phyloP scores from a whole-genome alignment of 2,329 filamentous ascomycete genomes.

The Colletotrichum navitas region DNA sequence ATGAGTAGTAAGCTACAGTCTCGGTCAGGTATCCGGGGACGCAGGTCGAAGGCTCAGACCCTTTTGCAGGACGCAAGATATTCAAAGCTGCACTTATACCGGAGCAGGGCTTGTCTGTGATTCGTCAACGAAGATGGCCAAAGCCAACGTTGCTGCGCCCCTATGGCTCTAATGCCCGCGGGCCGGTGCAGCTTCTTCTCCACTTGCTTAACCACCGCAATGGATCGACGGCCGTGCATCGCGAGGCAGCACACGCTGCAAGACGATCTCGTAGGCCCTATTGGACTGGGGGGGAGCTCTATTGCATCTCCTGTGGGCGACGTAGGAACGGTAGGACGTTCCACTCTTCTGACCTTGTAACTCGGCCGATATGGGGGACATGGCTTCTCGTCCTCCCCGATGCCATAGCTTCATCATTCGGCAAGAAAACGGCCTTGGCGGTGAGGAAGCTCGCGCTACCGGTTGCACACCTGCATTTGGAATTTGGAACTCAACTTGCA shows the following conservation, averaged over 20 bases:
- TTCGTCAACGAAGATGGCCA: neutral
- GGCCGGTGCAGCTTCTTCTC: constrained; percentile 1
- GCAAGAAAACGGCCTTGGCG: neutral
- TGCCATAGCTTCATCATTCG: neutral
- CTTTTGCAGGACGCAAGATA: constrained; percentile 5
- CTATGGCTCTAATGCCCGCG: neutral
- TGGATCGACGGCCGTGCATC: constrained; percentile 17
- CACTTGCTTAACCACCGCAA: constrained; percentile 9
- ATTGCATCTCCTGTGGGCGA: no score
- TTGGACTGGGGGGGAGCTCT: no score
- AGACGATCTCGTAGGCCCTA: constrained; percentile 3
- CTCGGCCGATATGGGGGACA: neutral
- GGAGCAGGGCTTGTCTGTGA: neutral
- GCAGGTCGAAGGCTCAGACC: neutral
- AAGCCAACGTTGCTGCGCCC: constrained; percentile 20
- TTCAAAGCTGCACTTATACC: neutral
- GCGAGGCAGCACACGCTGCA: neutral
- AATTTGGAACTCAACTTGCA: no score
- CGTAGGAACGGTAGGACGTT: no score
- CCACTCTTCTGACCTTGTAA: neutral
- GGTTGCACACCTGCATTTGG: neutral
- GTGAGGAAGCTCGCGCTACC: neutral
- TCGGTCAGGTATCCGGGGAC: constrained; percentile 18
- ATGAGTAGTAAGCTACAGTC: neutral
- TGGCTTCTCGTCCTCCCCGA: neutral